These are phyloP conservation scores for Citrus medica DNA, from an alignment of 345 rosid genomes.

Conservation along the genomic window DNA sequence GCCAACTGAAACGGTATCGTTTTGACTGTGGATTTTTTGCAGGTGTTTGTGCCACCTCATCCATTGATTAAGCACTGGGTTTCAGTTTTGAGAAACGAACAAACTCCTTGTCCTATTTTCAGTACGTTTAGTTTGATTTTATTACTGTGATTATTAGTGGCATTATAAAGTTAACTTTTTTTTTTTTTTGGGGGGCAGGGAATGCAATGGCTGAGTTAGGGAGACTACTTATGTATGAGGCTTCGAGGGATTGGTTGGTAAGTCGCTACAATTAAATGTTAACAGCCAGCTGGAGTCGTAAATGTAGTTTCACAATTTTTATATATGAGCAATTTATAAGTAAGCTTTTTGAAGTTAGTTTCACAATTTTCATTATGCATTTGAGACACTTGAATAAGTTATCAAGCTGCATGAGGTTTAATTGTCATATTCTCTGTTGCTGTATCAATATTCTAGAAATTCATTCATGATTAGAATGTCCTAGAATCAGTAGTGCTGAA, in stretches of 20 bases:
- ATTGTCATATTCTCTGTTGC: neutral
- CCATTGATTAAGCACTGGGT: constrained; percentile 96
- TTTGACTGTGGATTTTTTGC: constrained; percentile 5
- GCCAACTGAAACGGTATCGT: neutral
- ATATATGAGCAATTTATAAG: neutral
- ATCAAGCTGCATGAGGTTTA: neutral
- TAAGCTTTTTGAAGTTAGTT: neutral
- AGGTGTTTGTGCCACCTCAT: constrained; percentile 93
- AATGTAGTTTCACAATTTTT: neutral
- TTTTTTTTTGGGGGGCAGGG: constrained; percentile 21
- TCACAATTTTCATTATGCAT: neutral
- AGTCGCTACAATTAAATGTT: constrained; percentile 9
- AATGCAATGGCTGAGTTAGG: constrained; percentile 94
- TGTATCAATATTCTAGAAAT: neutral
- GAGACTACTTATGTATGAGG: constrained; percentile 85
- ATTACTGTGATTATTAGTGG: neutral
- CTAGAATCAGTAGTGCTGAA: neutral
- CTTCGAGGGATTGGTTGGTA: constrained; percentile 94
- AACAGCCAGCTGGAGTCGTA: neutral
- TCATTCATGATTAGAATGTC: neutral
- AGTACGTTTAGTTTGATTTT: constrained; percentile 32
- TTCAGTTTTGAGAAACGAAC: constrained; percentile 79
- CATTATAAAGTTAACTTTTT: neutral
- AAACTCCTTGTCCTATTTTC: constrained; percentile 79
- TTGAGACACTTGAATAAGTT: neutral